phyloP scores from a whole-genome alignment of 2,329 filamentous ascomycete genomes.

The Fusarium longipes region DNA sequence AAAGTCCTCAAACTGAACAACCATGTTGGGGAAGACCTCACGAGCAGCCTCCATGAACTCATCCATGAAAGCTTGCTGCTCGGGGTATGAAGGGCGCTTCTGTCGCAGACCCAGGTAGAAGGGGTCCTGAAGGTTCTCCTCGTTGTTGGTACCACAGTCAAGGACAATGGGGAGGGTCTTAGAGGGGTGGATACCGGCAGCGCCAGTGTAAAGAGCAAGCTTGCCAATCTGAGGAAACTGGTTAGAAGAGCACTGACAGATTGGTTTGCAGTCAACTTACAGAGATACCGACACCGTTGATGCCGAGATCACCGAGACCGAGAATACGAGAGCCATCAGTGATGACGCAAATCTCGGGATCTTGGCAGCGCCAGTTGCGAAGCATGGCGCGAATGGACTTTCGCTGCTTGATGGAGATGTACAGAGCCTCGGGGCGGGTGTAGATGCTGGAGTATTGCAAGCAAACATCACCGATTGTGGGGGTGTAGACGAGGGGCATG shows the following conservation, averaged over 20 bases:
- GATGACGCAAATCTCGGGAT: conserved; percentile 95
- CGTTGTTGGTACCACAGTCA: conserved; percentile 74
- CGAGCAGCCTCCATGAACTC: conserved; percentile 94
- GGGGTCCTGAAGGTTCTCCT: conserved; percentile 72
- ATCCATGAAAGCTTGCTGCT: conserved; percentile 93
- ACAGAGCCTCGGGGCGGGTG: conserved; percentile 93
- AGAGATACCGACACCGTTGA: conserved; percentile 98
- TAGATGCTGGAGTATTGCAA: conserved; percentile 96
- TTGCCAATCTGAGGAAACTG: conserved; percentile 76
- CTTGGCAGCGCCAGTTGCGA: conserved; percentile 88
- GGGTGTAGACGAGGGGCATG: conserved; percentile 88
- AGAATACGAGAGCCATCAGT: conserved; percentile 95
- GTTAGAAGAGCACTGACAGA: conserved; percentile 27
- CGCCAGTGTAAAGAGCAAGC: conserved; percentile 92
- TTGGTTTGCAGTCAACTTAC: conserved; percentile 60
- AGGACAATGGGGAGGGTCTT: conserved; percentile 81
- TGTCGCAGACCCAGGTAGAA: conserved; percentile 91
- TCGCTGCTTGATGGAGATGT: conserved; percentile 94
- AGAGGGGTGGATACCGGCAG: conserved; percentile 91
- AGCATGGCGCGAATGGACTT: conserved; percentile 91
- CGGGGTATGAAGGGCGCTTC: conserved; percentile 79
- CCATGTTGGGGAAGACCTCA: conserved; percentile 74
- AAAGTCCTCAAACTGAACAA: conserved; percentile 97
- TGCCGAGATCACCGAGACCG: conserved; percentile 92
- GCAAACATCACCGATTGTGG: conserved; percentile 95